Percentiles rank a stretch among this genome's conserved stretches.
Conservation (phyloP, 2,329 filamentous ascomycete species). For the Truncatella angustata region DNA sequence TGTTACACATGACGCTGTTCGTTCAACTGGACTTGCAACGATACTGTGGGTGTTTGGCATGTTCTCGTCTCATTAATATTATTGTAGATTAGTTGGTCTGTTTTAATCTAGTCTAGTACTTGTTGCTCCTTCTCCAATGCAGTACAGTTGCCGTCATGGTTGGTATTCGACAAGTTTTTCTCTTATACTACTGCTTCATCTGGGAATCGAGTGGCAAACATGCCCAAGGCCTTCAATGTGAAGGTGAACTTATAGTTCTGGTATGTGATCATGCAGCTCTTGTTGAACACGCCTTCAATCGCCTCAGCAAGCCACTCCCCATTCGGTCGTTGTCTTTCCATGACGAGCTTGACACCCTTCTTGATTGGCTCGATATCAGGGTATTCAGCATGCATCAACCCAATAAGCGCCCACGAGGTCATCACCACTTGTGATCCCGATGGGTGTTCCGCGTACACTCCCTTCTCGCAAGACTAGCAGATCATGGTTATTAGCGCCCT, state of each 20-base stretch:
- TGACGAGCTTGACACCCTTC: slow-evolving; percentile 75
- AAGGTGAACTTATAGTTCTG: slow-evolving; percentile 99
- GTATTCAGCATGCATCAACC: slow-evolving; percentile 78
- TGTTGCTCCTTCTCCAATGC: not conserved
- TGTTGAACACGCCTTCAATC: slow-evolving; percentile 98
- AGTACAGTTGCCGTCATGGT: slow-evolving; percentile 3
- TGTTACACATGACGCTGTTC: too few species aligned
- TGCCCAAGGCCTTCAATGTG: slow-evolving; percentile 87
- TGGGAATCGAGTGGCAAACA: slow-evolving; percentile 76
- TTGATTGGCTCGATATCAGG: slow-evolving; percentile 71
- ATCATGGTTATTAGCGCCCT: slow-evolving; percentile 15
- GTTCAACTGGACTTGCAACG: too few species aligned
- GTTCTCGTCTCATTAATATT: not conserved
- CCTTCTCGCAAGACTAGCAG: slow-evolving; percentile 70
- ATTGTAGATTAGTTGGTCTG: not conserved
- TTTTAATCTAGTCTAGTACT: too few species aligned
- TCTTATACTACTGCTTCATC: slow-evolving; percentile 51
- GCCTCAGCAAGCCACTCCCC: slow-evolving; percentile 95
- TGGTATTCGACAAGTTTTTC: not conserved
- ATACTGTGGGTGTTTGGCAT: not conserved
- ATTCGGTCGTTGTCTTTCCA: slow-evolving; percentile 80
- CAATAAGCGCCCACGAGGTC: slow-evolving; percentile 87
- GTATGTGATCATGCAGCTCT: slow-evolving; percentile 98
- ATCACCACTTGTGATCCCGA: slow-evolving; percentile 85
- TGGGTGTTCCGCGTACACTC: slow-evolving; percentile 71